Percentiles rank a stretch among this genome's conserved stretches.
Evolutionary conservation across 768 basidiomycete species (phyloP).

Genomic region (Suillus subalutaceus): DNA sequence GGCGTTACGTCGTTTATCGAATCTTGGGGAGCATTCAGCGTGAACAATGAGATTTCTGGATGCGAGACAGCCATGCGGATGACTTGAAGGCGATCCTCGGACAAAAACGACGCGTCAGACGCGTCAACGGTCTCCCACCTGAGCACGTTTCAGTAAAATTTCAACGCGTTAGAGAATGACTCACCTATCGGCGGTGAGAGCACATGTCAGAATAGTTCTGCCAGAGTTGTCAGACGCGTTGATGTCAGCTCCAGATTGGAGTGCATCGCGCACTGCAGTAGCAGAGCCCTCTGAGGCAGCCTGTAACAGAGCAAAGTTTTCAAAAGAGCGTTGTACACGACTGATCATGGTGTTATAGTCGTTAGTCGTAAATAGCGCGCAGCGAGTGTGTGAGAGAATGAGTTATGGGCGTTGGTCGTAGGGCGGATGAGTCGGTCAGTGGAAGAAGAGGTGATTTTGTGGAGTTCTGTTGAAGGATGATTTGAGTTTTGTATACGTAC

Average conservation of each 20-base stretch:
- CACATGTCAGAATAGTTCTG: conserved; percentile 66
- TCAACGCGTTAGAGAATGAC: conserved; percentile 23
- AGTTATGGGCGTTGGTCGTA: conserved; percentile 13
- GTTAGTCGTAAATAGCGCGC: conserved; percentile 33
- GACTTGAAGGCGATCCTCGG: conserved; percentile 54
- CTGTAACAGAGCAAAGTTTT: conserved; percentile 48
- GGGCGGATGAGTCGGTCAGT: conserved; percentile 20
- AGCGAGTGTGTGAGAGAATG: conserved; percentile 7
- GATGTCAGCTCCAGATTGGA: conserved; percentile 66
- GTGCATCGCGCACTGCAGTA: conserved; percentile 51
- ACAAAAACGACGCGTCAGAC: conserved; percentile 71
- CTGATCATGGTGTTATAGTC: conserved; percentile 39
- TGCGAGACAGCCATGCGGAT: conserved; percentile 59
- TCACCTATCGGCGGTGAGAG: conserved; percentile 73
- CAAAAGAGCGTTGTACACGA: conserved; percentile 42
- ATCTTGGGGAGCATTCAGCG: conserved; percentile 73
- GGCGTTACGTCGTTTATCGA: conserved; percentile 76
- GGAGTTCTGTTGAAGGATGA: conserved; percentile 3
- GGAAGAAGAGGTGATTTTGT: conserved; percentile 9
- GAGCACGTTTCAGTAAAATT: conserved; percentile 12
- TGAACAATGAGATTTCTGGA: conserved; percentile 63
- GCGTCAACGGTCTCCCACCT: conserved; percentile 75
- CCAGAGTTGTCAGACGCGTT: conserved; percentile 65
- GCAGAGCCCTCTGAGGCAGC: conserved; percentile 62
- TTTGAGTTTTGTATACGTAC: conserved; percentile 28